These are phyloP conservation scores for Melanogaster broomeanus DNA, from an alignment of 768 basidiomycete species.

Conservation along the genomic window DNA sequence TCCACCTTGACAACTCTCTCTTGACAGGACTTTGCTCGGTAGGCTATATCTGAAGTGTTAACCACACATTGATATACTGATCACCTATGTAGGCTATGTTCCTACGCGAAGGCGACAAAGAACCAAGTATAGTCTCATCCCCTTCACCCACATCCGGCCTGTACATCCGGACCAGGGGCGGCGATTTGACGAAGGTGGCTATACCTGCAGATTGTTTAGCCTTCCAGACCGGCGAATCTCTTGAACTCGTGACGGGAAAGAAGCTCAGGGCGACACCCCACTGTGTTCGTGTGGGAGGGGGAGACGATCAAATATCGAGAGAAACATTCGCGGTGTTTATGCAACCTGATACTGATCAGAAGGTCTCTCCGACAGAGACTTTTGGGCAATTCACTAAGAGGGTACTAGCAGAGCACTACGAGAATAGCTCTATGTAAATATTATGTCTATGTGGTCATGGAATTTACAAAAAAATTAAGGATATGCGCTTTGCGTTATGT, in stretches of 20 bases:
- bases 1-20: constrained; percentile 89
- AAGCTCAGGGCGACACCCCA: constrained; percentile 91
- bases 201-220: constrained; percentile 87
- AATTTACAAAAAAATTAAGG: background rate
- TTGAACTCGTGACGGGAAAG: constrained; percentile 84
- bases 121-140: constrained; percentile 53
- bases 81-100: constrained; percentile 70
- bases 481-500: constrained; percentile 10
- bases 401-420: constrained; percentile 63
- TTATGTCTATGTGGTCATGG: constrained; percentile 8
- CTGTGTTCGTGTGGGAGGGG: constrained; percentile 78
- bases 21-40: constrained; percentile 93
- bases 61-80: constrained; percentile 2
- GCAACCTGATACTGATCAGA: constrained; percentile 84
- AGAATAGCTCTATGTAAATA: constrained; percentile 20
- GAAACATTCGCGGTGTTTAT: constrained; percentile 91
- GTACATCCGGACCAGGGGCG: constrained; percentile 86
- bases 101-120: constrained; percentile 47
- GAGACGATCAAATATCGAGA: constrained; percentile 57
- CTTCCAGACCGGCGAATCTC: constrained; percentile 96
- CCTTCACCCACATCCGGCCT: constrained; percentile 83
- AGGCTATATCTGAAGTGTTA: constrained; percentile 22
- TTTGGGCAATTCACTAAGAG: constrained; percentile 91
- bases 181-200: constrained; percentile 75
- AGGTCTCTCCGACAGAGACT: constrained; percentile 66